phyloP scores from a whole-genome alignment of 768 basidiomycete species.

The Rhizopogon salebrosus region DNA sequence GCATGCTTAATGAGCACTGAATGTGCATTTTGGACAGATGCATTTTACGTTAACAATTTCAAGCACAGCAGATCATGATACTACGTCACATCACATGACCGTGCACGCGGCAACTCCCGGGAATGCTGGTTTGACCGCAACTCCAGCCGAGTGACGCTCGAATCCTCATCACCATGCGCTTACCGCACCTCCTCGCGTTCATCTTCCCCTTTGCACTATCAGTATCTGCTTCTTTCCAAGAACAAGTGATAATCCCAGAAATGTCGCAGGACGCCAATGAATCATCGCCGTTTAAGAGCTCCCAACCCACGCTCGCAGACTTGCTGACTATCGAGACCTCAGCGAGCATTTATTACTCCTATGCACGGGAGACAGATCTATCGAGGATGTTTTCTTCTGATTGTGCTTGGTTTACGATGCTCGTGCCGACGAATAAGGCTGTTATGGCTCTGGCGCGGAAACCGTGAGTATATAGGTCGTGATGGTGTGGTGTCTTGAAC shows the following conservation, averaged over 20 bases:
- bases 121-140: no score
- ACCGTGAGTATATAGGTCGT: slow-evolving; percentile 57
- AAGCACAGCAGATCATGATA: no score
- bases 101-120: not conserved
- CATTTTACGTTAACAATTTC: no score
- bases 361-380: slow-evolving; percentile 68
- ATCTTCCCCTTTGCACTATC: slow-evolving; percentile 26
- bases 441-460: slow-evolving; percentile 77
- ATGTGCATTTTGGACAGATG: no score
- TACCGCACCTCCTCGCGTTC: slow-evolving; percentile 18
- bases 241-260: slow-evolving; percentile 22
- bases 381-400: slow-evolving; percentile 40
- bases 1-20: no score
- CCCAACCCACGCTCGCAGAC: slow-evolving; percentile 62
- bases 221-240: slow-evolving; percentile 21
- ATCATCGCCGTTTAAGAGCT: slow-evolving; percentile 34
- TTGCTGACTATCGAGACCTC: slow-evolving; percentile 71
- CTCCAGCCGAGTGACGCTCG: no score
- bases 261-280: slow-evolving; percentile 13
- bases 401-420: slow-evolving; percentile 43
- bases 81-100: not conserved
- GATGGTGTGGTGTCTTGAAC: not conserved
- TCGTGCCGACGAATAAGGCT: slow-evolving; percentile 86
- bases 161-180: slow-evolving; percentile 10
- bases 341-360: slow-evolving; percentile 80